Base-by-base conservation (phyloP, 768 basidiomycete species). In the Leccinellum albellum region DNA sequence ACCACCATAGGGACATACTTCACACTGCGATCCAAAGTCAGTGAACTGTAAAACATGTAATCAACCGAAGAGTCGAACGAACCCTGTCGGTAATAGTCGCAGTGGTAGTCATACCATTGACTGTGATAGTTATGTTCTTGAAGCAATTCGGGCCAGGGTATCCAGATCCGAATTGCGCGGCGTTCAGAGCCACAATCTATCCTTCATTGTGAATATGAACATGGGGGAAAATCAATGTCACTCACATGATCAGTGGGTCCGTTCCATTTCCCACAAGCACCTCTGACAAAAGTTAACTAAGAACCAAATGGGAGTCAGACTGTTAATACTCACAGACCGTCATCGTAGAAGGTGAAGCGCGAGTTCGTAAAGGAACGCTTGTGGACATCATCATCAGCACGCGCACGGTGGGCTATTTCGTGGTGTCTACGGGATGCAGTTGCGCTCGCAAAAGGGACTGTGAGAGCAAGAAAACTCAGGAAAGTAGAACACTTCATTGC, bases 21-120 rank as follows among this genome's bases (percentile, higher is more conserved):
- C 82, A 65, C 88, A 89, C 81, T 88, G 64, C 13, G 35, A 51
- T 37, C 29, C 44, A 46, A 31, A 55, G 17, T 35, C 23, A 28
- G 20, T 60, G 3, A 65, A 51, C 29, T 1, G 15, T 21, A 49
- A 28, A 33, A 20, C 9, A 32, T 6, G 14, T 15, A 28, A 7
- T 32, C 4, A 6, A 31, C 5, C 2, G 13, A 20, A 51, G 33
- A 24, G 23, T 20, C 9, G n/a, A 51, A 44, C 67, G 58, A 45
- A 85, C 86, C 81, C 78, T 69, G 70, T 91, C 89, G 65, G 76
- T 75, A 65, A 91, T 80, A 8, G 61, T 73, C 0, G 89, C 90
- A 0, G 53, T 53, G 4, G 81, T 66, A 0, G 76, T 77, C 64
- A 82, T 80, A 31, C 88, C 88, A 42, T 76, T 74, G 59, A 74